A percentile compares a stretch with the other conserved stretches of the same genome.
These are phyloP conservation scores for Wickerhamomyces mucosus DNA, from an alignment of 805 yeast species.

Conservation along the genomic window DNA sequence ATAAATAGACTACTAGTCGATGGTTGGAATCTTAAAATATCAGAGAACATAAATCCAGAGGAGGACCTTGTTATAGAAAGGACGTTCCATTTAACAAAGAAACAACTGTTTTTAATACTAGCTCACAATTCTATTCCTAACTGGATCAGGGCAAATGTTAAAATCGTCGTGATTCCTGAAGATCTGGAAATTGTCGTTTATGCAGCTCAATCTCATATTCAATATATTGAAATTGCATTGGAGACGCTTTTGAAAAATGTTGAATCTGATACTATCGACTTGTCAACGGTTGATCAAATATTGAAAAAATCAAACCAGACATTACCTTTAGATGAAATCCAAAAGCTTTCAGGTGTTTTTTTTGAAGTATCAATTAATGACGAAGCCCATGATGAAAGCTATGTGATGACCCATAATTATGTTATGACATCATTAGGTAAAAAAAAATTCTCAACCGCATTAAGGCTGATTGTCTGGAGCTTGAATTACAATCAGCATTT, in stretches of 20 bases:
- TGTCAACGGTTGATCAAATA: conserved; percentile 7
- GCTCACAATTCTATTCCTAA: conserved; percentile 14
- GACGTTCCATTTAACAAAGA: conserved; percentile 12
- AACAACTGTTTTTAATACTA: conserved; percentile 14
- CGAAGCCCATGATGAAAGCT: neutral
- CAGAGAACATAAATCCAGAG: conserved; percentile 8
- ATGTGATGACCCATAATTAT: neutral
- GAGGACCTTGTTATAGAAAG: conserved; percentile 12
- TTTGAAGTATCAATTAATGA: conserved; percentile 6
- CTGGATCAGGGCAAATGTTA: conserved; percentile 19
- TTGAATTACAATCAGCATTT: conserved; percentile 16
- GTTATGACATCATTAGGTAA: neutral
- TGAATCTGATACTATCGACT: conserved; percentile 8
- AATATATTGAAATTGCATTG: conserved; percentile 18
- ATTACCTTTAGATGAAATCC: conserved; percentile 17
- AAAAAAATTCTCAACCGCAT: neutral
- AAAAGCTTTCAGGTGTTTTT: conserved; percentile 15
- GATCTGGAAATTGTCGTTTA: conserved; percentile 14
- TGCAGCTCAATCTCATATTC: conserved; percentile 15
- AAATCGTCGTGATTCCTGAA: conserved; percentile 13
- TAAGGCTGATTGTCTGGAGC: conserved; percentile 14
- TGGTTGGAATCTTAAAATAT: conserved; percentile 12
- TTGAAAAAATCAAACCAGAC: conserved; percentile 3
- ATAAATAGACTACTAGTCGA: conserved; percentile 5
- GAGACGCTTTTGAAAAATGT: conserved; percentile 10